Evolutionary conservation across 495 filamentous ascomycete species (phyloP).

Genomic region (Lasiosphaeria miniovina): DNA sequence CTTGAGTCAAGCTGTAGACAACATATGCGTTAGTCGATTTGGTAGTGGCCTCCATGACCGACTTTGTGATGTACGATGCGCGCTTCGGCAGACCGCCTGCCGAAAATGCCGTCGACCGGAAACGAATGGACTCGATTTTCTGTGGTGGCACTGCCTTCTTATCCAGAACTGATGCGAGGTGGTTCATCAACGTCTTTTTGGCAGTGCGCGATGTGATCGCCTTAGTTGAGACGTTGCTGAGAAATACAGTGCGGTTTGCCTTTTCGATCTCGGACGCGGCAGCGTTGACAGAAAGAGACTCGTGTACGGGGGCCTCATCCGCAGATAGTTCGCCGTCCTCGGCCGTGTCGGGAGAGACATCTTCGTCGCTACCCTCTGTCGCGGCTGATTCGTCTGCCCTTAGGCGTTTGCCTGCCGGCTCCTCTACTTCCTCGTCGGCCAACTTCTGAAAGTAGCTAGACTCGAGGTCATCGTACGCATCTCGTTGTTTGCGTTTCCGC

Average conservation of each 20-base stretch:
- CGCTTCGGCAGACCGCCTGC: constrained; percentile 78
- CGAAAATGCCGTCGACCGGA: constrained; percentile 84
- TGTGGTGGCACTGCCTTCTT: constrained; percentile 48
- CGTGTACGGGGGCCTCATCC: constrained; percentile 39
- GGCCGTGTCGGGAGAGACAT: neutral
- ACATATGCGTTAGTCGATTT: constrained; percentile 93
- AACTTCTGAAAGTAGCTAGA: constrained; percentile 75
- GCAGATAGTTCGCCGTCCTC: constrained; percentile 27
- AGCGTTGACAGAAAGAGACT: constrained; percentile 46
- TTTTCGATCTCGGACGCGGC: constrained; percentile 67
- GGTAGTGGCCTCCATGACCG: constrained; percentile 81
- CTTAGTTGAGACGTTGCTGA: constrained; percentile 81
- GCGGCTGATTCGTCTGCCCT: constrained; percentile 33
- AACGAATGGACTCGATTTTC: constrained; percentile 84
- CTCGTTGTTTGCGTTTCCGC: constrained; percentile 74
- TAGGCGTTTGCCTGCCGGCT: constrained; percentile 44
- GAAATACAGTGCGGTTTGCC: constrained; percentile 84
- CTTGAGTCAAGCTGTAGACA: constrained; percentile 71
- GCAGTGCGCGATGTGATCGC: constrained; percentile 78
- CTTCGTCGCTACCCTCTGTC: constrained; percentile 25
- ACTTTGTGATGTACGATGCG: constrained; percentile 79
- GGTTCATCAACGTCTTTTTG: constrained; percentile 70
- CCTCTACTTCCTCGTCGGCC: constrained; percentile 44
- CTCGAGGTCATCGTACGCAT: constrained; percentile 74
- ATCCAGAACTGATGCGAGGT: constrained; percentile 55